Base-by-base conservation (phyloP, 2,329 filamentous ascomycete species). In the Colletotrichum coccodes region DNA sequence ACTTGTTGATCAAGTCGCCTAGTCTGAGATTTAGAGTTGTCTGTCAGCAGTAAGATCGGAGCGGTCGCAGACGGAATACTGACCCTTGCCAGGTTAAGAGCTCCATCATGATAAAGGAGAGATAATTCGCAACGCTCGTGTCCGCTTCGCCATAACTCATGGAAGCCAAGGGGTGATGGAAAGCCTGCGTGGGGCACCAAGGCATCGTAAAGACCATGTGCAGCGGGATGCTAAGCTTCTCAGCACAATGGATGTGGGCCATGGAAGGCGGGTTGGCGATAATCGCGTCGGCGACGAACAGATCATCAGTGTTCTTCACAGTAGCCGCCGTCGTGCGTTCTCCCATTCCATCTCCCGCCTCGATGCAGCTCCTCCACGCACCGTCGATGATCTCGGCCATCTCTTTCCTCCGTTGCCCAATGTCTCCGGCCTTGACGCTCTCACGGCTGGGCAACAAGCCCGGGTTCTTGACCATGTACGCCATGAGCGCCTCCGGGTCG, bases 11-110 rank as follows among this genome's bases (percentile, higher is more conserved):
- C 5, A 94, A 76, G 73, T 94, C 92, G 7, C 92, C 92, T 1
- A 94, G 80, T 0, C 75, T 79, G 50, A 21, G 23, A 8, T n/a
- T 5, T 6, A 3, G n/a, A 16, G n/a, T n/a, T 40, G 36, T 44
- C 42, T 66, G 47, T 65, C n/a, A 68, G 53, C 23, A 50, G n/a
- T 8, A 16, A 4, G 12, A 44, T 6, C 1, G 2, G 11, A 34
- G 21, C 7, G 7, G 5, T 9, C 3, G 11, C 3, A 18, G 26
- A 42, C 16, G 23, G 23, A 21, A n/a, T 14, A 76, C 49, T 57
- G 64, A 80, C 77, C 91, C 91, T 80, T 94, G 91, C 91, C 91
- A 94, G 3, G 92, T 92, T 75, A 94, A 82, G 78, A 92, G 87
- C 65, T 94, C 91, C 30, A 94, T 89, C 64, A 93, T 83, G 26